phyloP scores from a whole-genome alignment of 345 rosid species.

The Syzygium grande region DNA sequence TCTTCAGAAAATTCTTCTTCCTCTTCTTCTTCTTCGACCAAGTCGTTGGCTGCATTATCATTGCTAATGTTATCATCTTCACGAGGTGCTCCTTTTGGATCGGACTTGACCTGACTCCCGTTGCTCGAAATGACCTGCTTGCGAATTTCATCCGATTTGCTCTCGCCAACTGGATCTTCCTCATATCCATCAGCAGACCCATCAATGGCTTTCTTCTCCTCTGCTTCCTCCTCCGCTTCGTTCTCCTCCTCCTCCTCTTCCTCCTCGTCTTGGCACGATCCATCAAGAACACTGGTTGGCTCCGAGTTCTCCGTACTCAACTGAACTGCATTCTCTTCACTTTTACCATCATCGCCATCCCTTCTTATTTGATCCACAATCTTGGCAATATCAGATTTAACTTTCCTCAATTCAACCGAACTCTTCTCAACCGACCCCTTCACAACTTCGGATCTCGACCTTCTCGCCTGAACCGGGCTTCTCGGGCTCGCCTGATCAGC shows the following conservation, averaged over 20 bases:
- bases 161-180: constrained; percentile 5
- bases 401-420: constrained; percentile 35
- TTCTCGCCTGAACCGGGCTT: constrained; percentile 33
- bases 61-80: not conserved
- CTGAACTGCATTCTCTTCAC: constrained; percentile 26
- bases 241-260: constrained; percentile 27
- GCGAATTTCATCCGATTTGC: constrained; percentile 35
- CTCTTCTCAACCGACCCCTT: constrained; percentile 18
- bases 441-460: constrained; percentile 36
- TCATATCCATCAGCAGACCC: constrained; percentile 19
- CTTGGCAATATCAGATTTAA: constrained; percentile 29
- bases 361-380: constrained; percentile 1
- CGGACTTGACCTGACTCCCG: not conserved
- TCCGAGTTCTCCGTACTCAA: constrained; percentile 19
- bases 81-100: not conserved
- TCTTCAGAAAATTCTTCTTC: constrained; percentile 29
- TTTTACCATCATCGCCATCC: constrained; percentile 4
- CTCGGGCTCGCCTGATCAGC: not conserved
- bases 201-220: constrained; percentile 39
- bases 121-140: constrained; percentile 25
- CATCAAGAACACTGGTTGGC: not conserved
- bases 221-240: constrained; percentile 25
- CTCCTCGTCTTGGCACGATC: not conserved
- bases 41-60: not conserved
- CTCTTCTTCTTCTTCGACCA: constrained; percentile 6